These are phyloP conservation scores for Lactarius indigo DNA, from an alignment of 768 basidiomycete species.

Conservation along the genomic window DNA sequence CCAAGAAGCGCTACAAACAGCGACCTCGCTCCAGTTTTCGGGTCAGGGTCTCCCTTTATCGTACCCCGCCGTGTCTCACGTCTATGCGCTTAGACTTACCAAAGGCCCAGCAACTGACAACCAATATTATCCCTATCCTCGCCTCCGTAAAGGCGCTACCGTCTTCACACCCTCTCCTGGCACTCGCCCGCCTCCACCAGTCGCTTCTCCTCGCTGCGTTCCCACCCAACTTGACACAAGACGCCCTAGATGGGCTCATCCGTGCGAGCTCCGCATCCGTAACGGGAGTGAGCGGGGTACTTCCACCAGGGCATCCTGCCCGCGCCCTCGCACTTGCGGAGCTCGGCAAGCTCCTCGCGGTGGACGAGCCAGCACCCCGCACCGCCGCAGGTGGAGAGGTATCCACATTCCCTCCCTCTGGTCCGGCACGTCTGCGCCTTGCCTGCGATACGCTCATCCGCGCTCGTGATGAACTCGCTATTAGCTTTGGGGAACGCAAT, in stretches of 20 bases:
- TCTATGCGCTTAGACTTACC: conserved; percentile 8
- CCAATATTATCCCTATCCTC: conserved; percentile 63
- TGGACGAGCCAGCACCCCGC: conserved; percentile 62
- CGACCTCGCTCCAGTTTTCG: conserved; percentile 54
- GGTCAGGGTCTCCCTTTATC: conserved; percentile 38
- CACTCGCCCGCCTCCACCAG: conserved; percentile 66
- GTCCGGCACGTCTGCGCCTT: conserved; percentile 55
- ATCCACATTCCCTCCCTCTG: conserved; percentile 60
- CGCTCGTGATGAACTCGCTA: conserved; percentile 56
- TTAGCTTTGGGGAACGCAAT: conserved; percentile 69
- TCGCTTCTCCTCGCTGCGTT: conserved; percentile 60
- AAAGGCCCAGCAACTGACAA: conserved; percentile 57
- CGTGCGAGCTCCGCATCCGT: conserved; percentile 51
- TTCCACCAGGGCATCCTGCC: conserved; percentile 69
- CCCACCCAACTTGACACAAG: conserved; percentile 40
- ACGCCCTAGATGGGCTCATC: conserved; percentile 59
- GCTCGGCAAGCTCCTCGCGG: conserved; percentile 74
- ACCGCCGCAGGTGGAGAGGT: conserved; percentile 17
- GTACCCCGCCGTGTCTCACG: conserved; percentile 3
- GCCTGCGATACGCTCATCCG: conserved; percentile 61
- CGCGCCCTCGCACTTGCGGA: conserved; percentile 74
- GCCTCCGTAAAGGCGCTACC: conserved; percentile 55
- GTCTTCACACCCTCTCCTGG: conserved; percentile 74
- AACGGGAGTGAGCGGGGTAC: conserved; percentile 50
- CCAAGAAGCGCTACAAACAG: conserved; percentile 73